Evolutionary conservation across 352 stramenopile genomes (phyloP).

Genomic region (Phytophthora brassicae): DNA sequence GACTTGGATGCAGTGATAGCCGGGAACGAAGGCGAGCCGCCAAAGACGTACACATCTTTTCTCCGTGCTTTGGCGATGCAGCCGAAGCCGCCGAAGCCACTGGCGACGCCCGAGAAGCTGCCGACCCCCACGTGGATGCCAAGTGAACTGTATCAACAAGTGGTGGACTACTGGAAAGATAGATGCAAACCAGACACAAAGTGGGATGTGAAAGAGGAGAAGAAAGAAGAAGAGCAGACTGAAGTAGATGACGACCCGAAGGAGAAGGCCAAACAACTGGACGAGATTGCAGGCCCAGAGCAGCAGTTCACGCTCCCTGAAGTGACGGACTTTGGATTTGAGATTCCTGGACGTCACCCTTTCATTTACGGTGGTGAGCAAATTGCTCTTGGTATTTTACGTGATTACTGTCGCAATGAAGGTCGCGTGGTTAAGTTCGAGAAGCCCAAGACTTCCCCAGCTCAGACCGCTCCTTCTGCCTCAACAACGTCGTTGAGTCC

Average conservation of each 20-base stretch:
- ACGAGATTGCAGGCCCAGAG: slow-evolving; percentile 55
- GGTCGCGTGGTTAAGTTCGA: slow-evolving; percentile 93
- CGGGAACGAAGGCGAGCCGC: slow-evolving; percentile 50
- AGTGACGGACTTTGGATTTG: slow-evolving; percentile 66
- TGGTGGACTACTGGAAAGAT: slow-evolving; percentile 56
- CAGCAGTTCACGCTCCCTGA: slow-evolving; percentile 68
- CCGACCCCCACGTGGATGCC: slow-evolving; percentile 39
- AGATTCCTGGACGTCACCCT: slow-evolving; percentile 49
- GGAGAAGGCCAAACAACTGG: slow-evolving; percentile 31
- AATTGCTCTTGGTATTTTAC: slow-evolving; percentile 66
- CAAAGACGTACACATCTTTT: slow-evolving; percentile 82
- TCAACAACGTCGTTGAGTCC: slow-evolving; percentile 96
- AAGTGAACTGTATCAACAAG: slow-evolving; percentile 62
- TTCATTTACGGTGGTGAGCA: slow-evolving; percentile 78
- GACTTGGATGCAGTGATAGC: slow-evolving; percentile 66
- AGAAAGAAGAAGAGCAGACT: slow-evolving; percentile 15
- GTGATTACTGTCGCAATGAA: slow-evolving; percentile 75
- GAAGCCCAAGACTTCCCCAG: slow-evolving; percentile 96
- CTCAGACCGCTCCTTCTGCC: slow-evolving; percentile 79
- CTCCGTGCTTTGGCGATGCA: slow-evolving; percentile 55
- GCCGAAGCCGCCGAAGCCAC: slow-evolving; percentile 45
- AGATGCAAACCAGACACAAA: slow-evolving; percentile 19
- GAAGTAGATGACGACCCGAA: slow-evolving; percentile 23
- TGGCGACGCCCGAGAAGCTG: slow-evolving; percentile 51
- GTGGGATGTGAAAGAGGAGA: slow-evolving; percentile 24